A percentile compares a stretch with the other conserved stretches of the same genome.
phyloP scores from a whole-genome alignment of 352 stramenopile genomes.

The Pythium dissimile region DNA sequence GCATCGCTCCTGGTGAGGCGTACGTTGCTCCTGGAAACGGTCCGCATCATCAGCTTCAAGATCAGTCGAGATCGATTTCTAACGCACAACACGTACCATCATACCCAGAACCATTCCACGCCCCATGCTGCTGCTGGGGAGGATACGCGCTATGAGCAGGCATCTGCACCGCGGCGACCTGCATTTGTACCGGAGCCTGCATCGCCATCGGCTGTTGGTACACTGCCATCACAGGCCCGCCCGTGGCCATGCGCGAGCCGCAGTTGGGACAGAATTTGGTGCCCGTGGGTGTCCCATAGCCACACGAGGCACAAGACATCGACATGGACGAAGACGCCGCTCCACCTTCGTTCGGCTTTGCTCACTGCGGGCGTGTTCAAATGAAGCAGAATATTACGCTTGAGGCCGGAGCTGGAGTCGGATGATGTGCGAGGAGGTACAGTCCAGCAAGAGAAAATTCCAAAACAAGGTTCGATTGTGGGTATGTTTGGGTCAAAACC shows the following conservation, averaged over 20 bases:
- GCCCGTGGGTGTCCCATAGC: slow-evolving; percentile 19
- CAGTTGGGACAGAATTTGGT: slow-evolving; percentile 58
- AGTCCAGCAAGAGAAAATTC: background rate
- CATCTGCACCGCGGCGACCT: background rate
- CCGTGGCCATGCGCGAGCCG: slow-evolving; percentile 25
- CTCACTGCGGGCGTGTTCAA: background rate
- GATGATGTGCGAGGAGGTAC: slow-evolving; percentile 12
- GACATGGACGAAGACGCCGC: slow-evolving; percentile 11
- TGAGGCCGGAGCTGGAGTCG: background rate
- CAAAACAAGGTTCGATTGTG: slow-evolving; percentile 7
- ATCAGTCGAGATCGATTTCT: background rate
- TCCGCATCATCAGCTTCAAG: too few species aligned
- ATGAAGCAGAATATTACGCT: too few species aligned
- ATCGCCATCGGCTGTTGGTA: slow-evolving; percentile 1
- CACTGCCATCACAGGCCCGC: slow-evolving; percentile 2
- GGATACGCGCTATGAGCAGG: background rate
- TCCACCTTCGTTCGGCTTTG: too few species aligned
- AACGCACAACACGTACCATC: slow-evolving; percentile 1
- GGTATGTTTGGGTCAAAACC: background rate
- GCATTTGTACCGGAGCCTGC: background rate
- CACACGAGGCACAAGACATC: slow-evolving; percentile 44
- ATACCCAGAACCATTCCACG: slow-evolving; percentile 6
- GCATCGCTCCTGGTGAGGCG: background rate
- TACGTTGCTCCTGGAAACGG: too few species aligned
- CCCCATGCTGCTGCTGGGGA: background rate